Evolutionary conservation across 164 flowering plant genomes (phyloP), one percentile per base, ranked within the genome.

Genomic region (Amborella trichopoda): DNA sequence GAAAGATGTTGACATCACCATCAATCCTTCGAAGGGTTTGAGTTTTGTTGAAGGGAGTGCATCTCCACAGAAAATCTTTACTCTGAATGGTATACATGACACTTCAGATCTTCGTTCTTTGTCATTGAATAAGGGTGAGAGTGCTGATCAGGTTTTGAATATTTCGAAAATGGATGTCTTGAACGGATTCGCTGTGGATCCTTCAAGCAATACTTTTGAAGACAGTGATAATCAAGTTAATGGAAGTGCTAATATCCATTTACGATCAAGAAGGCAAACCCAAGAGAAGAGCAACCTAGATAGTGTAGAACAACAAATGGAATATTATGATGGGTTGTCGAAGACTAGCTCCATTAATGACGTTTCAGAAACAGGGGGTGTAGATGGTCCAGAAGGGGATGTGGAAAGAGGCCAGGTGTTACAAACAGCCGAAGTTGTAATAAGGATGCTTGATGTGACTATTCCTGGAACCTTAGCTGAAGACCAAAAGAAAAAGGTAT

Each of bases 391-490:
- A 11, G 58, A n/a, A n/a, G n/a, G 21, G 25, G 78, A 73, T 51
- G 24, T 21, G 58, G 93, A 83, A 62, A 65, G 49, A 52, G 75
- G 93, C 37, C 76, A 80, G 54, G 80, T 71, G 30, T 58, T 84
- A 47, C 93, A 75, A 67, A 66, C 88, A 43, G 75, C 96, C 42
- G 49, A 82, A 64, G 63, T 80, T 55, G 85, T 84, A 32, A 74
- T 91, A 78, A 83, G 81, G 42, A 76, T 91, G 95, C 90, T 91
- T 57, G 96, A 91, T 77, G 66, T 61, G 33, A 74, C 90, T 19
- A 71, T 73, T 72, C 99, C 99, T 57, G 88, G 72, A 53, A 67
- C 80, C 51, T 68, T 91, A 37, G 59, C 69, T 49, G 81, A 77
- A 55, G 83, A 80, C 41, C 73, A 81, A 59, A 91, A 82, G 70